These are phyloP conservation scores for Cephaloascus fragrans DNA, from an alignment of 805 yeast genomes.

Conservation along the genomic window DNA sequence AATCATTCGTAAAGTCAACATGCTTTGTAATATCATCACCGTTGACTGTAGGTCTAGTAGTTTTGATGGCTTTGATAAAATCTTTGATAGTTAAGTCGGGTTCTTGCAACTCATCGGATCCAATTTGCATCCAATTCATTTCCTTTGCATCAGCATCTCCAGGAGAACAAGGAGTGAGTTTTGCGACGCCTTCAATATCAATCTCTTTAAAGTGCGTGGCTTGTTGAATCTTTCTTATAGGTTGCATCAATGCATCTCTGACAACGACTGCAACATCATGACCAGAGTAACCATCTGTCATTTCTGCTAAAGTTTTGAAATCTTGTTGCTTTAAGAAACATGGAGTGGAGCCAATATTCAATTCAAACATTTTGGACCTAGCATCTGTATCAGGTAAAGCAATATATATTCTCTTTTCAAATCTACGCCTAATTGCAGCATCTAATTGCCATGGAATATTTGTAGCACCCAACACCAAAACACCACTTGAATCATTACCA, in stretches of 20 bases:
- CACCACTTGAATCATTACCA: constrained; percentile 90
- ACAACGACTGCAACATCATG: constrained; percentile 96
- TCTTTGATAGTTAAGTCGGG: constrained; percentile 88
- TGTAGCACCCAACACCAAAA: constrained; percentile 91
- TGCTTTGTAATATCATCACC: constrained; percentile 74
- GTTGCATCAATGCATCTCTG: constrained; percentile 96
- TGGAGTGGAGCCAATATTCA: constrained; percentile 86
- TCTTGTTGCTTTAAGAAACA: constrained; percentile 69
- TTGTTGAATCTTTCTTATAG: constrained; percentile 87
- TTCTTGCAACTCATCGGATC: constrained; percentile 79
- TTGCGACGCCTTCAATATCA: constrained; percentile 27
- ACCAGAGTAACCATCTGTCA: constrained; percentile 97
- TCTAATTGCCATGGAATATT: constrained; percentile 99
- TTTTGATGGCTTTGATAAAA: constrained; percentile 84
- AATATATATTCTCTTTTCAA: constrained; percentile 90
- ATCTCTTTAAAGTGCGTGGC: constrained; percentile 89
- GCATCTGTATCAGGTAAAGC: constrained; percentile 93
- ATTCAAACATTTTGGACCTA: constrained; percentile 85
- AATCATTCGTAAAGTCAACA: constrained; percentile 82
- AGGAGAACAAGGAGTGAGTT: constrained; percentile 90
- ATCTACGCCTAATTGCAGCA: constrained; percentile 94
- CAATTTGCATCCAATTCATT: constrained; percentile 90
- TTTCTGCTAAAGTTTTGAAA: constrained; percentile 68
- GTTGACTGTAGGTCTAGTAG: constrained; percentile 92
- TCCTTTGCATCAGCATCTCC: constrained; percentile 85